These are phyloP conservation scores for Elaeis oleifera DNA, from an alignment of 202 grass and related monocot genomes.

Conservation along the genomic window DNA sequence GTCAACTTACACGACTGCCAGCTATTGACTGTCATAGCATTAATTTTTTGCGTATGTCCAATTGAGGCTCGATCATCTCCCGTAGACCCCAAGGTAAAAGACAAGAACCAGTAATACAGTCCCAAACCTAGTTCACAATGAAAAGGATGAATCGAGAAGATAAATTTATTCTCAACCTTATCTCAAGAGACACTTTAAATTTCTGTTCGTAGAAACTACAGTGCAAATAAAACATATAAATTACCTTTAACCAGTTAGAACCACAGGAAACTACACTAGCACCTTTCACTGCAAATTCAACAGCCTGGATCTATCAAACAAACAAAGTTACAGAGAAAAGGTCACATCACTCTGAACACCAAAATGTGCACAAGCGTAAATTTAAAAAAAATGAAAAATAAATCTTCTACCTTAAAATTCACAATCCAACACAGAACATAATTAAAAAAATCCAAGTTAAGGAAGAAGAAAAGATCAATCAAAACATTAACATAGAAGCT, in stretches of 20 bases:
- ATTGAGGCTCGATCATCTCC: slow-evolving; percentile 52
- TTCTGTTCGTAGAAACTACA: too few species aligned
- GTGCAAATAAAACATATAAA: too few species aligned
- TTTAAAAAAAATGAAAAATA: too few species aligned
- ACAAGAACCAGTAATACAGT: slow-evolving; percentile 96
- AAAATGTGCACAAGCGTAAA: too few species aligned
- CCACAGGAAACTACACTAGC: slow-evolving; percentile 92
- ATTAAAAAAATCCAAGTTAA: too few species aligned
- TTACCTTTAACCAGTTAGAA: slow-evolving; percentile 91
- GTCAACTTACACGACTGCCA: slow-evolving; percentile 86
- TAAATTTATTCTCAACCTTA: background rate
- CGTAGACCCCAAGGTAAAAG: slow-evolving; percentile 56
- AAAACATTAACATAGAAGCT: too few species aligned
- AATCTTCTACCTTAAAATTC: too few species aligned
- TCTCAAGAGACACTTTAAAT: too few species aligned
- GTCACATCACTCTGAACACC: background rate
- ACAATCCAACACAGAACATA: too few species aligned
- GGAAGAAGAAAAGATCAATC: too few species aligned
- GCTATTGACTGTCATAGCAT: slow-evolving; percentile 93
- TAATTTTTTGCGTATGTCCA: slow-evolving; percentile 78
- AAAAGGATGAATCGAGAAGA: slow-evolving; percentile 6
- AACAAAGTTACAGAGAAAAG: slow-evolving; percentile 5
- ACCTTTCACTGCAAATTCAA: slow-evolving; percentile 96
- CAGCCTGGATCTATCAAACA: slow-evolving; percentile 61
- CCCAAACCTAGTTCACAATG: slow-evolving; percentile 72